Percentiles rank a stretch among this genome's conserved stretches.
Conservation (phyloP, 768 basidiomycete species). For the Mycena rosella region DNA sequence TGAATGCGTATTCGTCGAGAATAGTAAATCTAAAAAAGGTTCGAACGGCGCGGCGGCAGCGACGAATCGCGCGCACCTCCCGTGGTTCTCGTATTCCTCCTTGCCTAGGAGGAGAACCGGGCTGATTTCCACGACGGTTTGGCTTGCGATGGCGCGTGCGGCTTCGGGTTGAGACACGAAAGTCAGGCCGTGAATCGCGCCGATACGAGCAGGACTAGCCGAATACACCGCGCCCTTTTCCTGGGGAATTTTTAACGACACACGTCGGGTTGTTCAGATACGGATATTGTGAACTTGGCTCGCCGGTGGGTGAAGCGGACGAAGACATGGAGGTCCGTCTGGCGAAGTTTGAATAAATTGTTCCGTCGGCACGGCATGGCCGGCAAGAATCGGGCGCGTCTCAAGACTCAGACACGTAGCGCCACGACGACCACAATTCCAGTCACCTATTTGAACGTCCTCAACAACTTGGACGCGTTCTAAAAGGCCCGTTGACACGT, state of each 20-base stretch:
- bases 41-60: neutral
- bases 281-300: neutral
- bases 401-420: too few relatives aligned
- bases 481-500: too few relatives aligned
- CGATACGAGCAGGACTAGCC: neutral
- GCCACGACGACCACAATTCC: too few relatives aligned
- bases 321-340: too few relatives aligned
- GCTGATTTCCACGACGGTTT: constrained; percentile 83
- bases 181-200: neutral
- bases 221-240: constrained; percentile 30
- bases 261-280: constrained; percentile 10
- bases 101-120: constrained; percentile 84
- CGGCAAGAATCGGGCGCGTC: too few relatives aligned
- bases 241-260: constrained; percentile 29
- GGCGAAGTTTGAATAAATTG: too few relatives aligned
- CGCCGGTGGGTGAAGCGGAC: neutral
- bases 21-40: constrained; percentile 59
- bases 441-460: too few relatives aligned
- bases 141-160: constrained; percentile 63
- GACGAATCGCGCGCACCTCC: constrained; percentile 43
- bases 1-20: constrained; percentile 82
- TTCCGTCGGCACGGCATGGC: too few relatives aligned
- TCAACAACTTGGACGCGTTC: too few relatives aligned
- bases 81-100: constrained; percentile 77
- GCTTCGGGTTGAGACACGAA: constrained; percentile 52